These are phyloP conservation scores for Ajuga chamaepitys DNA, from an alignment of 257 asterid species.

Conservation along the genomic window DNA sequence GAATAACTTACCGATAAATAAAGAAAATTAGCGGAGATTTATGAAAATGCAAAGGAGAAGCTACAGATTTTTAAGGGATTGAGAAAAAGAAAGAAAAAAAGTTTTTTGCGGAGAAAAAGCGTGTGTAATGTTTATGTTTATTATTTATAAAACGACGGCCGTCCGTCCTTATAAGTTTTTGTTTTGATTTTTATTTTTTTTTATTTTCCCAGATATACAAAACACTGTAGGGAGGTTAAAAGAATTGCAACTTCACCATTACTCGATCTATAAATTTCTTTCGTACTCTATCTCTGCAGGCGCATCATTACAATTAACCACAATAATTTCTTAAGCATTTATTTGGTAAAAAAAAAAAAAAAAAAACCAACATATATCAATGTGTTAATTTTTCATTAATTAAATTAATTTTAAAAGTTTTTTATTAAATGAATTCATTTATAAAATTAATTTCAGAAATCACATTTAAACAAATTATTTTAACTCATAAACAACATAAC, in stretches of 20 bases:
- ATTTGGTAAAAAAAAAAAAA: too few relatives aligned
- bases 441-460: too few relatives aligned
- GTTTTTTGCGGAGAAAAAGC: constrained; percentile 20
- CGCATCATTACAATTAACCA: neutral
- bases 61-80: constrained; percentile 22
- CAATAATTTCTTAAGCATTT: neutral
- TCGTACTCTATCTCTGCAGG: neutral
- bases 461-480: too few relatives aligned
- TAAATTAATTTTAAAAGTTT: too few relatives aligned
- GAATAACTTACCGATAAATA: constrained; percentile 30
- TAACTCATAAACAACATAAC: too few relatives aligned
- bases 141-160: constrained; percentile 26
- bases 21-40: constrained; percentile 16
- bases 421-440: too few relatives aligned
- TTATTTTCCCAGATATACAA: neutral
- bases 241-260: constrained; percentile 13
- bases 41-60: constrained; percentile 16
- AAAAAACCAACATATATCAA: too few relatives aligned
- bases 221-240: neutral
- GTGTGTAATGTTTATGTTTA: constrained; percentile 26
- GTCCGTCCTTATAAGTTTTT: constrained; percentile 5
- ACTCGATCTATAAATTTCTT: neutral
- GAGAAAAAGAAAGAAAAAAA: constrained; percentile 9
- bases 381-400: too few relatives aligned
- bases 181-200: neutral